Percentiles rank a stretch among this genome's conserved stretches.
phyloP scores from a whole-genome alignment of 2,329 filamentous ascomycete species.

The Fusarium nurragi region DNA sequence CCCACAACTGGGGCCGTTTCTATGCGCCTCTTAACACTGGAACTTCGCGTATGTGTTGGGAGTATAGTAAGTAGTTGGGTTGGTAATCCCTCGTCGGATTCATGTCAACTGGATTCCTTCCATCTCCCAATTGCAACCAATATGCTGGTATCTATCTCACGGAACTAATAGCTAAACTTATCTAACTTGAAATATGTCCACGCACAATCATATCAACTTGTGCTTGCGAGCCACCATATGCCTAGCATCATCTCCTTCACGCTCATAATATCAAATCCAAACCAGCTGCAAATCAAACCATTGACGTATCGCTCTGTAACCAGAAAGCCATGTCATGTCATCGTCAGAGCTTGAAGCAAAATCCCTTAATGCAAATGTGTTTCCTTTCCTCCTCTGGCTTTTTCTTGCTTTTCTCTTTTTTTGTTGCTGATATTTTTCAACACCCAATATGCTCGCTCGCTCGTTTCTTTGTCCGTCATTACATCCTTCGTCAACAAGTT shows the following conservation, averaged over 20 bases:
- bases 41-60: no score
- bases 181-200: slow-evolving; percentile 34
- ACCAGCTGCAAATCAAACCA: slow-evolving; percentile 32
- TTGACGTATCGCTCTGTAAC: slow-evolving; percentile 44
- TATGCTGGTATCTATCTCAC: slow-evolving; percentile 43
- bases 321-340: slow-evolving; percentile 46
- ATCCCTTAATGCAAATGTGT: slow-evolving; percentile 31
- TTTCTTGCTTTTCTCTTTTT: not conserved
- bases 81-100: slow-evolving; percentile 5
- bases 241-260: slow-evolving; percentile 4
- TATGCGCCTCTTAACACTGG: no score
- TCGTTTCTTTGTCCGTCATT: slow-evolving; percentile 19
- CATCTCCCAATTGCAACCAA: slow-evolving; percentile 32
- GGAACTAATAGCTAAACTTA: slow-evolving; percentile 40
- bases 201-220: slow-evolving; percentile 9
- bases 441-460: slow-evolving; percentile 5
- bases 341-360: slow-evolving; percentile 45
- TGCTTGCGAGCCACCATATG: slow-evolving; percentile 15
- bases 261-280: slow-evolving; percentile 37
- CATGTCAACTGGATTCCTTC: slow-evolving; percentile 24
- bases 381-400: slow-evolving; percentile 21
- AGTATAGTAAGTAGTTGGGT: not conserved
- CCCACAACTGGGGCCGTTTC: not conserved
- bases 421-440: slow-evolving; percentile 31
- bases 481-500: slow-evolving; percentile 24